Percentiles rank a stretch among this genome's conserved stretches.
These are phyloP conservation scores for Pythium aquatile DNA, from an alignment of 352 stramenopile genomes.

Conservation along the genomic window DNA sequence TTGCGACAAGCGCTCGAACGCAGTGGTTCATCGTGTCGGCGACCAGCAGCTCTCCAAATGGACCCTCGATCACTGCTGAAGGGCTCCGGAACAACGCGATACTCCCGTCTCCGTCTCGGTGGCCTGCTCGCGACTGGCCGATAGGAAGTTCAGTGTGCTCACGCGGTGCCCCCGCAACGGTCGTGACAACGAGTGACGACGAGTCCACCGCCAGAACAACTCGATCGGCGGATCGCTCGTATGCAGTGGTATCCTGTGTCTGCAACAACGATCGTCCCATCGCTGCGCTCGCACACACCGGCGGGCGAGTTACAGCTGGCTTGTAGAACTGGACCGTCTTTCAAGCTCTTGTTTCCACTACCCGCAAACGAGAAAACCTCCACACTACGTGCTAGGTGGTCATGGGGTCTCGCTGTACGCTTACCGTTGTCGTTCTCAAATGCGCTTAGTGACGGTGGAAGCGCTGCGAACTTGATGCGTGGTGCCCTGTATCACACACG, in stretches of 20 bases:
- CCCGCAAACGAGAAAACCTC: slow-evolving; percentile 50
- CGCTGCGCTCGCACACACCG: slow-evolving; percentile 36
- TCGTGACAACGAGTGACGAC: too few relatives aligned
- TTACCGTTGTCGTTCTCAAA: slow-evolving; percentile 15
- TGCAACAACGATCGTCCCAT: slow-evolving; percentile 41
- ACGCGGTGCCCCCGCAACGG: background rate
- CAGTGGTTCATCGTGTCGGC: slow-evolving; percentile 63
- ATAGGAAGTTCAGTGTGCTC: background rate
- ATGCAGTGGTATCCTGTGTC: slow-evolving; percentile 64
- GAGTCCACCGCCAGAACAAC: background rate
- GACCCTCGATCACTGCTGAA: slow-evolving; percentile 30
- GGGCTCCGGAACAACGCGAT: slow-evolving; percentile 45
- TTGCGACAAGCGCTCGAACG: slow-evolving; percentile 33
- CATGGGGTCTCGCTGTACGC: background rate
- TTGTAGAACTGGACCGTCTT: slow-evolving; percentile 39
- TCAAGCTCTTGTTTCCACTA: slow-evolving; percentile 40
- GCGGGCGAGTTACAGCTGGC: slow-evolving; percentile 43
- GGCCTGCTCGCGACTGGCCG: background rate
- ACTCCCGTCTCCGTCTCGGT: background rate
- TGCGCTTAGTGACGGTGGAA: slow-evolving; percentile 29
- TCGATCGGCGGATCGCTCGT: slow-evolving; percentile 30
- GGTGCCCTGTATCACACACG: slow-evolving; percentile 54
- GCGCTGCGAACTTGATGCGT: slow-evolving; percentile 46
- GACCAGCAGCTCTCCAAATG: slow-evolving; percentile 36
- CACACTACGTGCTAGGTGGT: slow-evolving; percentile 18